phyloP scores from a whole-genome alignment of 2,329 filamentous ascomycete species.

The Escovopsis sp. region DNA sequence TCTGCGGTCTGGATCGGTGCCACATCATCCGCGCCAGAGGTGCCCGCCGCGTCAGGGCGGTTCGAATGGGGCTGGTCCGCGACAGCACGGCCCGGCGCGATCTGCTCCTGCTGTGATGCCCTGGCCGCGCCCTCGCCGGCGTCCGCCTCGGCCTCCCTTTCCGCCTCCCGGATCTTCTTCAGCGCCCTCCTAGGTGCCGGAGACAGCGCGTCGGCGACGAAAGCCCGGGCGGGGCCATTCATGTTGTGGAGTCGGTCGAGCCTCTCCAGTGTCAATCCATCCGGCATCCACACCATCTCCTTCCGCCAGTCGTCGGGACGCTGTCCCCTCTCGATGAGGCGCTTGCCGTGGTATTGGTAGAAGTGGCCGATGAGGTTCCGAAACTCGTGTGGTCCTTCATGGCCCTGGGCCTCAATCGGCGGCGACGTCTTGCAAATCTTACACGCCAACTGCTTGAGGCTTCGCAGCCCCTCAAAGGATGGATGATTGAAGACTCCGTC shows the following conservation, averaged over 20 bases:
- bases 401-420: conserved; percentile 17
- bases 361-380: conserved; percentile 45
- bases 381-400: conserved; percentile 35
- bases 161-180: background rate
- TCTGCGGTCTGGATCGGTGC: too few relatives aligned
- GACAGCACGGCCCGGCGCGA: too few relatives aligned
- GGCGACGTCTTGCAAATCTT: conserved; percentile 31
- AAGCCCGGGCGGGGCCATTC: conserved; percentile 16
- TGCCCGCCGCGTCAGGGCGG: too few relatives aligned
- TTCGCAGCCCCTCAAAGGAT: conserved; percentile 40
- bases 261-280: conserved; percentile 15
- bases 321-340: conserved; percentile 6
- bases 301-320: conserved; percentile 25
- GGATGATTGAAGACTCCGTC: conserved; percentile 41
- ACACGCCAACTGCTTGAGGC: conserved; percentile 35
- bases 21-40: too few relatives aligned
- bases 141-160: background rate
- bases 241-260: conserved; percentile 14
- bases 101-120: too few relatives aligned
- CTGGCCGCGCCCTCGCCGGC: too few relatives aligned
- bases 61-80: too few relatives aligned
- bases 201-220: conserved; percentile 25
- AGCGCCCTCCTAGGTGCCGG: conserved; percentile 13
- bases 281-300: conserved; percentile 30
- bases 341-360: conserved; percentile 25